These are phyloP conservation scores for Epicoccum nigrum DNA, from an alignment of 2,329 filamentous ascomycete species.

Conservation along the genomic window DNA sequence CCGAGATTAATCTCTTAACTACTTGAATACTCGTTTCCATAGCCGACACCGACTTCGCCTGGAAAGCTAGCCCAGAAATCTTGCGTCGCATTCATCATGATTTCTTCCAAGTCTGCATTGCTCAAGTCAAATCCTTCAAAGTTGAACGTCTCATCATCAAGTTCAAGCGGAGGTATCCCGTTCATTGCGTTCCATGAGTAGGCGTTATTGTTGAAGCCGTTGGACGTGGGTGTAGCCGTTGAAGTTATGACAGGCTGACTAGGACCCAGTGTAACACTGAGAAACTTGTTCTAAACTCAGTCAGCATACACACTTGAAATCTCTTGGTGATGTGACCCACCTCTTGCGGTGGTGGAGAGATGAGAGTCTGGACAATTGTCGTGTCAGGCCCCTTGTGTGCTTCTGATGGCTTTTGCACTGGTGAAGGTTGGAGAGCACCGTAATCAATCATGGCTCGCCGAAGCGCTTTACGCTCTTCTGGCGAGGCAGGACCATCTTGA, in stretches of 20 bases:
- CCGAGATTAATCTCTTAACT: background rate
- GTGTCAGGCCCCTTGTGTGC: slow-evolving; percentile 24
- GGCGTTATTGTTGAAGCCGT: slow-evolving; percentile 23
- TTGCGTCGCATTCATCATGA: slow-evolving; percentile 47
- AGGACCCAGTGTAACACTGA: slow-evolving; percentile 8
- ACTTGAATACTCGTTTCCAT: slow-evolving; percentile 16
- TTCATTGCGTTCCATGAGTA: slow-evolving; percentile 34
- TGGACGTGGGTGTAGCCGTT: slow-evolving; percentile 33
- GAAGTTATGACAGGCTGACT: slow-evolving; percentile 20
- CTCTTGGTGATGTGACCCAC: background rate
- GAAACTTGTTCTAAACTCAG: slow-evolving; percentile 4
- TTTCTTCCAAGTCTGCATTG: slow-evolving; percentile 46
- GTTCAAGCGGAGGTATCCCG: slow-evolving; percentile 35
- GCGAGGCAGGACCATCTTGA: slow-evolving; percentile 44
- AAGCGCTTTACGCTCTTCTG: slow-evolving; percentile 46
- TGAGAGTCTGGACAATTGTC: slow-evolving; percentile 16
- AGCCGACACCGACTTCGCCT: slow-evolving; percentile 46
- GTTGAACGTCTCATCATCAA: slow-evolving; percentile 42
- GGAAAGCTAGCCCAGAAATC: slow-evolving; percentile 50
- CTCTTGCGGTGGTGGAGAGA: slow-evolving; percentile 14
- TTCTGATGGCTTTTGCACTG: slow-evolving; percentile 45
- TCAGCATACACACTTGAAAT: background rate
- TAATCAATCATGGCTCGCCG: slow-evolving; percentile 50
- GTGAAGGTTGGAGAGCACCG: slow-evolving; percentile 48
- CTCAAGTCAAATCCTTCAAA: slow-evolving; percentile 42